phyloP scores from a whole-genome alignment of 805 yeast genomes.

The Hanseniaspora opuntiae region DNA sequence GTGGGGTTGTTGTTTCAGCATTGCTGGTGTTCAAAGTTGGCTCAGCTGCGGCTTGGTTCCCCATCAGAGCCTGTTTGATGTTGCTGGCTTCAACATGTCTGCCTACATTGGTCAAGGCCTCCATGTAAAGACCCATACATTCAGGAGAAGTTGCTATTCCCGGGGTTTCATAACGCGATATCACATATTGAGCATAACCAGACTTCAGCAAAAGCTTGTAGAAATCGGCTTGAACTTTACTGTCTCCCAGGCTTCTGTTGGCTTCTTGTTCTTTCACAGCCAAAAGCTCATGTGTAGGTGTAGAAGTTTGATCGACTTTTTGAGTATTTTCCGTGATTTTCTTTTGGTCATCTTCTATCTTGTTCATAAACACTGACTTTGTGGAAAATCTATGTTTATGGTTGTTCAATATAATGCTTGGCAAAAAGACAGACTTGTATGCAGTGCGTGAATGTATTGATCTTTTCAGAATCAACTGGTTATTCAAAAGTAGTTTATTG shows the following conservation, averaged over 20 bases:
- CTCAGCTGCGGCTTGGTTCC: constrained; percentile 18
- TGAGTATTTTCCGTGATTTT: not conserved
- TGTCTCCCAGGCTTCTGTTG: constrained; percentile 54
- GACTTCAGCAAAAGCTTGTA: constrained; percentile 60
- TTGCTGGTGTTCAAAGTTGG: constrained; percentile 21
- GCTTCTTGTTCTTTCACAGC: constrained; percentile 75
- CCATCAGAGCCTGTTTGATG: constrained; percentile 33
- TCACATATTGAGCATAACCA: constrained; percentile 89
- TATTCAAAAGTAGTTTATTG: not conserved
- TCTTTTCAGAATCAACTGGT: not conserved
- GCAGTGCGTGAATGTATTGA: not conserved
- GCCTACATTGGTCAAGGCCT: constrained; percentile 69
- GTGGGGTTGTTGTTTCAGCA: constrained; percentile 11
- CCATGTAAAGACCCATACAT: constrained; percentile 64
- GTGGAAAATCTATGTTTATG: not conserved
- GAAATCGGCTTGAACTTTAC: constrained; percentile 68
- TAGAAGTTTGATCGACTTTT: not conserved
- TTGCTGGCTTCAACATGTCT: constrained; percentile 65
- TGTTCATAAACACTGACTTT: not conserved
- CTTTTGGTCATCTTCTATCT: not conserved
- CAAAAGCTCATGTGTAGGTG: constrained; percentile 29
- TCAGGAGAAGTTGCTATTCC: constrained; percentile 78
- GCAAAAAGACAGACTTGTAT: not conserved
- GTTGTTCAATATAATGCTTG: not conserved
- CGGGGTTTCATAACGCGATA: constrained; percentile 84